Base-by-base conservation (phyloP, 2,329 filamentous ascomycete genomes). In the Acarospora socialis region DNA sequence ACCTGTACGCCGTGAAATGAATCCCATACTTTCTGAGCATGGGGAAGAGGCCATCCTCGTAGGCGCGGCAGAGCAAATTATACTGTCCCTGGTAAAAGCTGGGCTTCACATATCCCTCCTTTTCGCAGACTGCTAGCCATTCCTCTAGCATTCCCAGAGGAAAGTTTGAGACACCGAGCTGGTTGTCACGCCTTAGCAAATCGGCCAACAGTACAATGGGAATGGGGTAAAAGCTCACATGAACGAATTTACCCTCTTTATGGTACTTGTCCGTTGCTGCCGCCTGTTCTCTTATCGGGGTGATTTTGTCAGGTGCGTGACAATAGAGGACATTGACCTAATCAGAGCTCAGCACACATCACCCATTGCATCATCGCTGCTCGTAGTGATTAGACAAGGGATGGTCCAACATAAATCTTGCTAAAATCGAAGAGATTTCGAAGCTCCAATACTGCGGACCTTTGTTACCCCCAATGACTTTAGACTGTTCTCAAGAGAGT, bases 11-110 rank as follows among this genome's bases (percentile, higher is more conserved):
- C 35, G 43, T 42, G 34, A 49, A 54, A 6, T 39, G 36, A 20
- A 50, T 49, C 21, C 38, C 36, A 34, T 57, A 46, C 4, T 49
- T 41, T 9, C 51, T 51, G 4, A 60, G 43, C 0, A 55, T 36
- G 0, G 56, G 58, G 8, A 57, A 43, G 3, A 61, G 42, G 8
- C 43, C 39, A 3, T 42, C 45, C 32, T 62, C 58, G 31, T 46
- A 45, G 4, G 46, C 46, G 4, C 57, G 56, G 5, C 49, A 48
- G 5, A 58, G 37, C 4, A 55, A 35, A 33, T 49, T 59, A 38
- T 60, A 61, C 8, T 50, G 46, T 18, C 56, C 57, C 27, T 62
- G 57, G 30, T 60, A 61, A 33, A 49, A 53, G 4, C 38, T 46
- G 1, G 56, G 57, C 30, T 57, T 56, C n/a, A 43, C 36, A 43